Base-by-base conservation (phyloP, 2,329 filamentous ascomycete species). In the Rutstroemia sp. region DNA sequence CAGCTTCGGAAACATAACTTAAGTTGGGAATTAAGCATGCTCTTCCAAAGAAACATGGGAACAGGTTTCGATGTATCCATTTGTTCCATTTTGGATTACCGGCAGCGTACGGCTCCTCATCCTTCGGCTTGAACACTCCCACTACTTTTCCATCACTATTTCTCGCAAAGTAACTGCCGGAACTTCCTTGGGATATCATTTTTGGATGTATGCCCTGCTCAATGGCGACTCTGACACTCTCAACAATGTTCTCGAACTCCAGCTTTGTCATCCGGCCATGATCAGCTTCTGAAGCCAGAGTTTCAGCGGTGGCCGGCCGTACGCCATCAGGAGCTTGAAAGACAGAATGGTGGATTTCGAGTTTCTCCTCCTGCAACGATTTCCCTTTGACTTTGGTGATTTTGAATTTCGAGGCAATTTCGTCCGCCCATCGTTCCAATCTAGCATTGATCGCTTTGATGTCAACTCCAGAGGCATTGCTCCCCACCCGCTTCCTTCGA, bases 51-150 rank as follows among this genome's bases (percentile, higher is more conserved):
- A 89, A 96, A 74, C 95, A 99, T 8, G 94, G 94, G 65, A 99
- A 97, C 62, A 99, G 71, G 70, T 99, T 99, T 61, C 94, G 81
- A 72, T 99, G 94, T 75, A 99, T 92, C 94, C 94, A 99, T 73
- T 99, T 99, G 65, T 95, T 97, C 92, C 92, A 97, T 71, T 99
- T 99, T 5, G 94, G 94, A 69, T 99, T 99, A 64, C 90, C 88
- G 34, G 89, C 94, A 1, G 94, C 94, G 69, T 96, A 99, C 0
- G 94, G 94, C 72, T 99, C 95, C 74, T 99, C 94, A 65, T 99
- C 94, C 73, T 99, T 99, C 44, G 94, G 94, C 72, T 99, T 99
- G 75, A 99, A 99, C 4, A 99, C 94, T 38, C 92, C 94, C 4
- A 99, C 90, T 16, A 96, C 89, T 75, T 95, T 96, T 51, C 94